phyloP scores from a whole-genome alignment of 495 filamentous ascomycete genomes.

The Ascodesmis nigricans region DNA sequence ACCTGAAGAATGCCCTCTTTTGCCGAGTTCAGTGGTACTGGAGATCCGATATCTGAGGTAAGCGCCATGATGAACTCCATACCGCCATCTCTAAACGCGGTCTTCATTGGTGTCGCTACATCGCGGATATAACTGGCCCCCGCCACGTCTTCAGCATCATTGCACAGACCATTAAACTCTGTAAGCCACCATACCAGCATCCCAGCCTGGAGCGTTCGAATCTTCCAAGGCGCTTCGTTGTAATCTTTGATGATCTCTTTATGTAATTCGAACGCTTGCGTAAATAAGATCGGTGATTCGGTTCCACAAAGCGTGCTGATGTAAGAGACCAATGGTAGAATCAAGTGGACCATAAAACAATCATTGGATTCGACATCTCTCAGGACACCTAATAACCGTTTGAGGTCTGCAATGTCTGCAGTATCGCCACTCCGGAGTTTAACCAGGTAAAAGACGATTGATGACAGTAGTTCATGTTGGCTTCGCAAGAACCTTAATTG shows the following conservation, averaged over 20 bases:
- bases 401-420: conserved; percentile 47
- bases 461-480: conserved; percentile 74
- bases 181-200: conserved; percentile 63
- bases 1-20: conserved; percentile 47
- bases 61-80: conserved; percentile 77
- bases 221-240: conserved; percentile 42
- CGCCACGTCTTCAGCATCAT: conserved; percentile 42
- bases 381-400: conserved; percentile 38
- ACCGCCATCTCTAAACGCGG: conserved; percentile 68
- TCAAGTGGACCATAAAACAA: conserved; percentile 47
- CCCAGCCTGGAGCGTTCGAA: conserved; percentile 55
- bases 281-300: conserved; percentile 36
- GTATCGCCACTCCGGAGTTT: conserved; percentile 54
- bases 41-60: conserved; percentile 48
- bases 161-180: conserved; percentile 76
- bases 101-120: conserved; percentile 19
- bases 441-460: conserved; percentile 51
- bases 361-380: conserved; percentile 52
- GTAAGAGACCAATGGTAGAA: conserved; percentile 52
- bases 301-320: conserved; percentile 53
- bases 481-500: conserved; percentile 49
- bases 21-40: conserved; percentile 21
- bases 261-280: conserved; percentile 47
- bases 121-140: conserved; percentile 30
- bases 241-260: conserved; percentile 36